Evolutionary conservation across 2,329 filamentous ascomycete species (phyloP).

Genomic region (Claviceps humidiphila): DNA sequence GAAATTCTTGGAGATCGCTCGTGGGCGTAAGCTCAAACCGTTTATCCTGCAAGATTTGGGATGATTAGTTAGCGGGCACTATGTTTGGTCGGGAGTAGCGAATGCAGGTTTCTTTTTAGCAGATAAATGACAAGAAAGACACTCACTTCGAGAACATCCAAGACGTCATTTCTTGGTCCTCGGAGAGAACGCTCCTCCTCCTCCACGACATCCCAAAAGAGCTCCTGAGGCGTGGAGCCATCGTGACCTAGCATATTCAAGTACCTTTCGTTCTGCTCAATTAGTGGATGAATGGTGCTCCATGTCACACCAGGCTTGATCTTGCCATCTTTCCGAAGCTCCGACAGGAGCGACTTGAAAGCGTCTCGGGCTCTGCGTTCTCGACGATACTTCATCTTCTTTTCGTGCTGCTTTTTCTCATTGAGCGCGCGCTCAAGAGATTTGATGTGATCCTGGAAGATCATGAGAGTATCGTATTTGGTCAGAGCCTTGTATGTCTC

Average conservation of each 20-base stretch:
- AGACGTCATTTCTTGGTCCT: slow-evolving; percentile 65
- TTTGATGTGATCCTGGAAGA: slow-evolving; percentile 93
- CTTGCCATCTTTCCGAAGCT: slow-evolving; percentile 61
- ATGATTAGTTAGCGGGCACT: slow-evolving; percentile 6
- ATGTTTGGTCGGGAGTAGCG: not conserved
- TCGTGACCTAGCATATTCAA: slow-evolving; percentile 67
- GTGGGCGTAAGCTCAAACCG: slow-evolving; percentile 80
- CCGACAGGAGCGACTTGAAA: slow-evolving; percentile 61
- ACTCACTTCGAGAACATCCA: slow-evolving; percentile 78
- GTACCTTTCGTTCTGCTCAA: slow-evolving; percentile 75
- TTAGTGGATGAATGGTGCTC: slow-evolving; percentile 61
- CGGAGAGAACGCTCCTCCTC: slow-evolving; percentile 84
- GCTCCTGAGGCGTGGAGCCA: slow-evolving; percentile 74
- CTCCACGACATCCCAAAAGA: slow-evolving; percentile 94
- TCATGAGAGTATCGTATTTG: slow-evolving; percentile 80
- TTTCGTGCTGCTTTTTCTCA: slow-evolving; percentile 77
- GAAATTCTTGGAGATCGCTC: slow-evolving; percentile 82
- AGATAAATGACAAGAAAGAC: not conserved
- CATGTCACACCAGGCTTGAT: slow-evolving; percentile 88
- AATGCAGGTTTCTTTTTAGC: not conserved
- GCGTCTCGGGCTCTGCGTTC: slow-evolving; percentile 79
- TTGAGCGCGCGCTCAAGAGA: slow-evolving; percentile 83
- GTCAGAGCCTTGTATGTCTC: slow-evolving; percentile 75
- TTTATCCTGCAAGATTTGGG: slow-evolving; percentile 49
- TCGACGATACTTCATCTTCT: slow-evolving; percentile 63